Base-by-base conservation (phyloP, 495 filamentous ascomycete genomes). In the Pseudomonodictys pantanalensis region DNA sequence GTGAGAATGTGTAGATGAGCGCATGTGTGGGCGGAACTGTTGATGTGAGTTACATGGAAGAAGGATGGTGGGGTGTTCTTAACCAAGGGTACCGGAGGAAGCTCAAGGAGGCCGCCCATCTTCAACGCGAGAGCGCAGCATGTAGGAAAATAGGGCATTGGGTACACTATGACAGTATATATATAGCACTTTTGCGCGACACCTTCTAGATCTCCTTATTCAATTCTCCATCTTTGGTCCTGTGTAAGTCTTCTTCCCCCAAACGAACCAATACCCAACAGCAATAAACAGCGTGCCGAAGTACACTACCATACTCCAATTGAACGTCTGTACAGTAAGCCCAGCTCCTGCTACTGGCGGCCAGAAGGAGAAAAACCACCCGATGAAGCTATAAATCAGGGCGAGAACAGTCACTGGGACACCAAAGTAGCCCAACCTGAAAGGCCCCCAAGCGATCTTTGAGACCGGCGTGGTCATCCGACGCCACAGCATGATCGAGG, bases 321-420 rank as follows among this genome's bases (percentile, higher is more conserved):
- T 64, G 26, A 64, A 52, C 5, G 47, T 60, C 17, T 47, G 8
- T n/a, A 47, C 33, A 3, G 25, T 55, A 2, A 60, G 32, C 7
- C 15, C 15, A 15, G 32, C 56, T 1, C 3, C 26, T 20, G 50
- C 45, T 3, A 52, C 47, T 15, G 53, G 53, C 26, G 64, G 64
- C 54, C 54, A 67, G 33, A 67, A 67, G 7, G 23, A 26, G 28
- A 67, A 60, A 15, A 67, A 12, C 24, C 22, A 51, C n/a, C 42
- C 56, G 11, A 64, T 45, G 22, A 60, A 44, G 8, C 33, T 56
- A 44, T 64, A 67, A 1, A 48, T 12, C 20, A 64, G 25, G 3
- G 64, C 41, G 4, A 60, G 1, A 24, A 64, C 26, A 8, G 41
- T 67, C 24, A 64, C 17, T 15, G 54, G 56, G 6, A 60, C 26